A percentile compares a stretch with the other conserved stretches of the same genome.
Evolutionary conservation across 2,329 filamentous ascomycete species (phyloP).

Genomic region (Exophiala sp.): DNA sequence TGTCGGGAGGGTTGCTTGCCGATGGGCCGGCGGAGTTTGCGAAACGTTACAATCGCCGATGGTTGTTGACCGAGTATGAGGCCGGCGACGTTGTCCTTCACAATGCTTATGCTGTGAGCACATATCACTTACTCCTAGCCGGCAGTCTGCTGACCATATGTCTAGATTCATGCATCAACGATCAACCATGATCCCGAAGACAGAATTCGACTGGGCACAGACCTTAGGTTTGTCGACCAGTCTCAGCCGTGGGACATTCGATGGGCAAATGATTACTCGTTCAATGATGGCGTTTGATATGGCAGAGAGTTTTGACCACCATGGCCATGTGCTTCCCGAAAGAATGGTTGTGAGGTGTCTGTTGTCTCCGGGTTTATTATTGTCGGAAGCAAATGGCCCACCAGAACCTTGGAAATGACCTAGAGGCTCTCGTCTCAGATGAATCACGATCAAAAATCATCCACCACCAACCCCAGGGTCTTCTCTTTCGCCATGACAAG

Average conservation of each 20-base stretch:
- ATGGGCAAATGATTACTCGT: conserved; percentile 40
- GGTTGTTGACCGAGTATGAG: conserved; percentile 51
- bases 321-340: too few species aligned
- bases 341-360: too few species aligned
- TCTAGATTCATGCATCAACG: conserved; percentile 53
- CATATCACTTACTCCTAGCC: neutral
- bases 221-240: conserved; percentile 51
- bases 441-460: conserved; percentile 34
- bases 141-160: neutral
- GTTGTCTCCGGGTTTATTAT: too few species aligned
- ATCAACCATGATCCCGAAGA: conserved; percentile 50
- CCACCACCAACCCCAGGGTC: conserved; percentile 34
- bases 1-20: conserved; percentile 49
- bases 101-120: conserved; percentile 36
- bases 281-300: conserved; percentile 34
- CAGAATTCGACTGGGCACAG: conserved; percentile 51
- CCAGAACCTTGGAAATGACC: neutral
- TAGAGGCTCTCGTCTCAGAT: neutral
- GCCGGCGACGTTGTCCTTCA: conserved; percentile 47
- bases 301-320: too few species aligned
- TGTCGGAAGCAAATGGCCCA: too few species aligned
- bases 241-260: conserved; percentile 47
- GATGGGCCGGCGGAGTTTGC: conserved; percentile 46
- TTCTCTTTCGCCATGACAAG: conserved; percentile 35
- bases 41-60: conserved; percentile 41